phyloP scores from a whole-genome alignment of 192 early-diverging fungal genomes.

The Coemansia sp. region DNA sequence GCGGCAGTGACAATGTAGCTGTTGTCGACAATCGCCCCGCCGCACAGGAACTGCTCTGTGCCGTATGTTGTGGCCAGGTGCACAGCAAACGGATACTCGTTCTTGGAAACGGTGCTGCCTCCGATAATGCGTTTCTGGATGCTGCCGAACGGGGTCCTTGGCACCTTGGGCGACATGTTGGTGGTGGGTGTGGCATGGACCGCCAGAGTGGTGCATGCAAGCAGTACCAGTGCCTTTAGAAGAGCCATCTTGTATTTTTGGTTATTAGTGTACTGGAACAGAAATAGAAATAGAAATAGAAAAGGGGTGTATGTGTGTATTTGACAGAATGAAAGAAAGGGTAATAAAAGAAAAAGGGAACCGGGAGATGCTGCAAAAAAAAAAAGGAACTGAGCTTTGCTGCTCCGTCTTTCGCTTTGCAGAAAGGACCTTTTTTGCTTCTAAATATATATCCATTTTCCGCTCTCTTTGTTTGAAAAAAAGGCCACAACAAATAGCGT shows the following conservation, averaged over 20 bases:
- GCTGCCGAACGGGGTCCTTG: neutral
- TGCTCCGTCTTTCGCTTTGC: neutral
- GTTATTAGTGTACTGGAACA: neutral
- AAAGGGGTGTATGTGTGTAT: no score
- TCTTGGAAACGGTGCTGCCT: conserved; percentile 9
- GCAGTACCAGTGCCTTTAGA: neutral
- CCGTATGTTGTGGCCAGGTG: conserved; percentile 27
- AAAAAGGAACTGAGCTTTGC: neutral
- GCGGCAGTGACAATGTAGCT: conserved; percentile 43
- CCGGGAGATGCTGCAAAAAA: neutral
- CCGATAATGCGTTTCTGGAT: conserved; percentile 40
- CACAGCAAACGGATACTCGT: conserved; percentile 41
- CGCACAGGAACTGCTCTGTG: conserved; percentile 32
- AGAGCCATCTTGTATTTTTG: neutral
- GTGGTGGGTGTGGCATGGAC: neutral
- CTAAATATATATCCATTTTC: neutral
- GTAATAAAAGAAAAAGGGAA: neutral
- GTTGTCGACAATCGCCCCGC: conserved; percentile 33
- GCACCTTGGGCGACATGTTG: neutral
- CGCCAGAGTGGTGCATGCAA: neutral
- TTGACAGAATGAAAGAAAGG: neutral
- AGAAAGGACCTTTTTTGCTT: neutral
- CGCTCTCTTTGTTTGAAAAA: neutral
- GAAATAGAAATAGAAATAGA: no score
- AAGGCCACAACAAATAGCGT: neutral